A percentile compares a stretch with the other conserved stretches of the same genome.
Evolutionary conservation across 495 filamentous ascomycete species (phyloP).

Genomic region (Lasiosphaeriaceae sp.): DNA sequence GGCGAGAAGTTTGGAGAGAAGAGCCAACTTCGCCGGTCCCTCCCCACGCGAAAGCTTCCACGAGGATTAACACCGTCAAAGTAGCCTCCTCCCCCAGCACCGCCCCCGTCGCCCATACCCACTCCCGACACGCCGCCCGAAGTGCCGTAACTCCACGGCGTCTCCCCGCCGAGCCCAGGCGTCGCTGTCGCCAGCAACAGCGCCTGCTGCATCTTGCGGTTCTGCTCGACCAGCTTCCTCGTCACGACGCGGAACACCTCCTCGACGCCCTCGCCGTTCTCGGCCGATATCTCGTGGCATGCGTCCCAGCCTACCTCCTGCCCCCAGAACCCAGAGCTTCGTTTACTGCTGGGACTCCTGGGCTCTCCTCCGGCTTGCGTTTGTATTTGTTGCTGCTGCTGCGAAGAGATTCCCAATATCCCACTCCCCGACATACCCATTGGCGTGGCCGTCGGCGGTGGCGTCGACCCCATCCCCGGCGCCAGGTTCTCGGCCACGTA

Average conservation of each 20-base stretch:
- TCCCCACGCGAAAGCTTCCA: slow-evolving; percentile 59
- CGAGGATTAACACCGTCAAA: slow-evolving; percentile 43
- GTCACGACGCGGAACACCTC: slow-evolving; percentile 96
- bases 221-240: slow-evolving; percentile 89
- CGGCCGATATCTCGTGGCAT: slow-evolving; percentile 93
- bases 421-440: not conserved
- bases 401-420: not conserved
- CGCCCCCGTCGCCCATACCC: slow-evolving; percentile 2
- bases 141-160: not conserved
- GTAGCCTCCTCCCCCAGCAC: slow-evolving; percentile 31
- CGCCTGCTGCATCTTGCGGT: slow-evolving; percentile 62
- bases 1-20: slow-evolving; percentile 50
- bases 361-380: slow-evolving; percentile 36
- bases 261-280: slow-evolving; percentile 92
- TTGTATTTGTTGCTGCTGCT: slow-evolving; percentile 3
- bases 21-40: slow-evolving; percentile 61
- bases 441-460: slow-evolving; percentile 56
- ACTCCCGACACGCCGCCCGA: not conserved
- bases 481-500: slow-evolving; percentile 90
- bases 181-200: slow-evolving; percentile 42
- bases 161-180: slow-evolving; percentile 23
- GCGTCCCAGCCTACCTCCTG: slow-evolving; percentile 93
- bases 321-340: slow-evolving; percentile 82
- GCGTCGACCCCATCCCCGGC: slow-evolving; percentile 59
- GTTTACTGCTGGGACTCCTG: slow-evolving; percentile 67